Evolutionary conservation across 106 monocot species (phyloP), one percentile per base, ranked within the genome.

Genomic region (Cymbidium sinense): DNA sequence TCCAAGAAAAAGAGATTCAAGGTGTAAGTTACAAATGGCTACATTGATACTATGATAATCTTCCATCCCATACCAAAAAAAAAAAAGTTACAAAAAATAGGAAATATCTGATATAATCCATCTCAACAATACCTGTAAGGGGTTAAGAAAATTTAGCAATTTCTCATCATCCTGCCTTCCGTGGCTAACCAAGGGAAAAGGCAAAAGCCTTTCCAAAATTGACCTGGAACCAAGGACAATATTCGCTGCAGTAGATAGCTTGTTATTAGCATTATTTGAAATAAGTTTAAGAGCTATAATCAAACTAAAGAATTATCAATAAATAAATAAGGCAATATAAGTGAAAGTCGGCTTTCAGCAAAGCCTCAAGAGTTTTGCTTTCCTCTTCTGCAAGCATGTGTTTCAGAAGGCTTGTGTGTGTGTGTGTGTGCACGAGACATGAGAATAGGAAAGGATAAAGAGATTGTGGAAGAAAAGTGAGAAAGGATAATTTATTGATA

Each of bases 141-240:
- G 88, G 70, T 80, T 88, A 67, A 88, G 82, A 70, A 37, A 34
- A 78, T 74, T 43, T 61, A 55, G 75, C 73, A 79, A 19, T 30
- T 72, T 37, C 52, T 54, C 76, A 50, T 77, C 47, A 51, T 27
- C 34, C n/a, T 82, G 76, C 39, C 78, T 51, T 71, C 65, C 30
- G 37, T 82, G 33, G 54, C 47, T 50, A 51, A 72, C 28, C 75
- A 61, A 77, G 72, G 77, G 58, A 61, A 64, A 51, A 75, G 82
- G 34, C 33, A 85, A 80, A 85, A 88, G 27, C 15, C 67, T 85
- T 77, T 73, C 74, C 34, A 88, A 54, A 54, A 88, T 83, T 43
- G 83, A 83, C 37, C 88, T 85, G 85, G 85, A 77, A 27, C 79
- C 55, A 75, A 78, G 28, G 70, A 83, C 69, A 50, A 85, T 44